Evolutionary conservation across 2,329 filamentous ascomycete species (phyloP).

Genomic region (Pseudogymnoascus sp.): DNA sequence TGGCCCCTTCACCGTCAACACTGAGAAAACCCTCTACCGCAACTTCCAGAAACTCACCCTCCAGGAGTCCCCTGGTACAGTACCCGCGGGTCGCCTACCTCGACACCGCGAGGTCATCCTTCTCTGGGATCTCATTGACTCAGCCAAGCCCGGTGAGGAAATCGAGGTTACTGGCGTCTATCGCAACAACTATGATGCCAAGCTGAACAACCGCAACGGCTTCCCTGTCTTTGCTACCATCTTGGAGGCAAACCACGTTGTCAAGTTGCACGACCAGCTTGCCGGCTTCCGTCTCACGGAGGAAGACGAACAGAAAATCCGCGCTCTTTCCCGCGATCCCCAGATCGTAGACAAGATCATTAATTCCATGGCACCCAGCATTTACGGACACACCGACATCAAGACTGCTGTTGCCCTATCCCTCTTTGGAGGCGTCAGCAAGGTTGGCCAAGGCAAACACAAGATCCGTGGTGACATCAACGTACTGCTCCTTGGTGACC

Average conservation of each 20-base stretch:
- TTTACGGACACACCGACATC: constrained; percentile 94
- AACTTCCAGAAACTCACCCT: constrained; percentile 98
- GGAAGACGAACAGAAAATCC: constrained; percentile 87
- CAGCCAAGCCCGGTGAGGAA: constrained; percentile 93
- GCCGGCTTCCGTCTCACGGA: constrained; percentile 94
- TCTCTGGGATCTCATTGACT: constrained; percentile 94
- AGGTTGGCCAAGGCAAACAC: constrained; percentile 81
- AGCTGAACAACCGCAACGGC: constrained; percentile 96
- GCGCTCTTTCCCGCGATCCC: constrained; percentile 78
- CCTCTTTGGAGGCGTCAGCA: constrained; percentile 89
- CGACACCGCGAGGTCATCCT: constrained; percentile 91
- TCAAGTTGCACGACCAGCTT: constrained; percentile 95
- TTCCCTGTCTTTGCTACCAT: constrained; percentile 98
- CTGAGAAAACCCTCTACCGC: constrained; percentile 94
- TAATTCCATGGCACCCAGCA: constrained; percentile 89
- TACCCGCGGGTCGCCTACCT: constrained; percentile 88
- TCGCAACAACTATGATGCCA: constrained; percentile 95
- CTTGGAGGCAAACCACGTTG: constrained; percentile 91
- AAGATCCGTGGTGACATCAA: constrained; percentile 97
- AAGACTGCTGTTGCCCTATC: constrained; percentile 95
- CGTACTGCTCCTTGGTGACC: constrained; percentile 89
- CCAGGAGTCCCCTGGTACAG: constrained; percentile 93
- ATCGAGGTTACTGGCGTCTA: constrained; percentile 96
- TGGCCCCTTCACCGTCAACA: constrained; percentile 91
- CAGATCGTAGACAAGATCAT: constrained; percentile 90